Base-by-base conservation (phyloP, 2,329 filamentous ascomycete species). In the Pseudofabraea citricarpa region DNA sequence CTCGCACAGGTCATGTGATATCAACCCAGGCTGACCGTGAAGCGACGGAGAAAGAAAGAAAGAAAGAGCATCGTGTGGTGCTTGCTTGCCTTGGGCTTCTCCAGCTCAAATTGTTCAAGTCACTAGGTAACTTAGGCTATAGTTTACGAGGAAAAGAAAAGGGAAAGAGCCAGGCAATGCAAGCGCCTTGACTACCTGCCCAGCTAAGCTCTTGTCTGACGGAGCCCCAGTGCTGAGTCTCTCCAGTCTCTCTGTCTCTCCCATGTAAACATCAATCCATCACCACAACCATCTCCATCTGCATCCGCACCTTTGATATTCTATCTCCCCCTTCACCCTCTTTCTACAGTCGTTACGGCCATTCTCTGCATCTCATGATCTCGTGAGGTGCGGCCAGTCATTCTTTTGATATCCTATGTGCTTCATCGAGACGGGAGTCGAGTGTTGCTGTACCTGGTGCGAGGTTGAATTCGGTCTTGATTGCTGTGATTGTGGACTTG, bases 371-470 rank as follows among this genome's bases (percentile, higher is more conserved):
- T 33, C 22, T 16, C 6, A 13, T 27, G 37, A 12, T 27, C 22
- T 20, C 26, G n/a, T 27, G 13, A 24, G 23, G 13, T 6, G 26
- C 22, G 18, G 16, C 15, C 22, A 26, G 21, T 26, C 15, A 16
- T 31, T 12, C 16, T 12, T 27, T 37, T 26, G 19, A 21, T 22
- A 33, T 22, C 26, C 27, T 23, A 41, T 41, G 29, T 41, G 40
- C 40, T 35, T 12, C 19, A 15, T 41, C 21, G n/a, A 41, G 19
- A n/a, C 22, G n/a, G 40, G 19, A 35, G n/a, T 35, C 10, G 21
- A 19, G n/a, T 23, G 40, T 13, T 41, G 20, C 21, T 41, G 19
- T 21, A 27, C 16, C 27, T 41, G 27, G 26, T 32, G 27, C 27
- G 29, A 41, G 40, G 15, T 35, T 18, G 35, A 37, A 20, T 18